Evolutionary conservation across 2,329 filamentous ascomycete genomes (phyloP).

Genomic region (Aquanectria penicillioides): DNA sequence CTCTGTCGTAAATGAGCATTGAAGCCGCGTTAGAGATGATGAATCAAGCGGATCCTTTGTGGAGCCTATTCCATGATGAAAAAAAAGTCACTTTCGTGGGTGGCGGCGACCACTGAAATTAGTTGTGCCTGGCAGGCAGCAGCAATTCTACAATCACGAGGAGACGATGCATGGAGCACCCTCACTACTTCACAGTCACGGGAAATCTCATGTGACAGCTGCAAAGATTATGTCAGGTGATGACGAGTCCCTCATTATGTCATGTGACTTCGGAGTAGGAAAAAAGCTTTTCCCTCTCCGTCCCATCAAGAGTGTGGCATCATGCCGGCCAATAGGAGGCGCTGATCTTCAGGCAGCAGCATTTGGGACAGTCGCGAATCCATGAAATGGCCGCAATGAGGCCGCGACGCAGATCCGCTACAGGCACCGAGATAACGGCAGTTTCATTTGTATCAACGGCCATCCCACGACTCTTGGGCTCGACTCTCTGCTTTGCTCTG

Average conservation of each 20-base stretch:
- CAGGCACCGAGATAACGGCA: conserved; percentile 43
- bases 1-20: not conserved
- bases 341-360: conserved; percentile 41
- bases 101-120: too few species aligned
- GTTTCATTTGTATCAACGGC: conserved; percentile 30
- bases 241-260: too few species aligned
- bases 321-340: conserved; percentile 25
- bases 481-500: conserved; percentile 4
- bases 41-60: conserved; percentile 12
- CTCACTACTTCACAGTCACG: not conserved
- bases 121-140: too few species aligned
- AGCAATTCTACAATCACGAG: too few species aligned
- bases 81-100: too few species aligned
- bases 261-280: conserved; percentile 15
- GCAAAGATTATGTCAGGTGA: too few species aligned
- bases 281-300: not conserved
- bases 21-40: conserved; percentile 2
- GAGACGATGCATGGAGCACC: not conserved
- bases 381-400: conserved; percentile 39
- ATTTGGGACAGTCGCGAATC: conserved; percentile 30
- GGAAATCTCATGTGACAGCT: not conserved
- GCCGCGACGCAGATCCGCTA: conserved; percentile 42
- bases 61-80: not conserved
- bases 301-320: not conserved
- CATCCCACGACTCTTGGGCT: not conserved